phyloP scores from a whole-genome alignment of 176 grass and related monocot genomes.

The Leersia perrieri region DNA sequence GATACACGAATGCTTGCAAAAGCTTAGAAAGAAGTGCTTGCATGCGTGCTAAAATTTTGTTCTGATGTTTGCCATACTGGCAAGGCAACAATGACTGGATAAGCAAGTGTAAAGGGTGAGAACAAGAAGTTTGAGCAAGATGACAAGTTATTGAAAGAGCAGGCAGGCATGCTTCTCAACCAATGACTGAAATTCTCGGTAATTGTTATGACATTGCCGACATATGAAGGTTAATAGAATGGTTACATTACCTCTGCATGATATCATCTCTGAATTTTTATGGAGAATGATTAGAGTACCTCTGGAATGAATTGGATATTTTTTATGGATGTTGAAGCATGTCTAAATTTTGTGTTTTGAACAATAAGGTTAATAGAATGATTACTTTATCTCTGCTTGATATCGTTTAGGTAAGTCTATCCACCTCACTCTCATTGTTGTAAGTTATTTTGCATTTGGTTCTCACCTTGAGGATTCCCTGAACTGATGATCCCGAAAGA shows the following conservation, averaged over 20 bases:
- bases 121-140: background rate
- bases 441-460: background rate
- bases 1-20: background rate
- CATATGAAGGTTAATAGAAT: background rate
- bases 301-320: background rate
- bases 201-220: background rate
- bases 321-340: background rate
- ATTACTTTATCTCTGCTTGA: background rate
- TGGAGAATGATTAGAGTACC: background rate
- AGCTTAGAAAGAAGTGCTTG: background rate
- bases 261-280: background rate
- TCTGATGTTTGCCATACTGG: constrained; percentile 16
- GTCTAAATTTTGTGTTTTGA: background rate
- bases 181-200: background rate
- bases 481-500: constrained; percentile 13
- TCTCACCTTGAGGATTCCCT: background rate
- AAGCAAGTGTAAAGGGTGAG: background rate
- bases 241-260: background rate
- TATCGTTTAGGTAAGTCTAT: background rate
- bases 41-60: background rate
- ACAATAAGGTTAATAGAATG: background rate
- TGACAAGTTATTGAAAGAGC: background rate
- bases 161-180: background rate
- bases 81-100: constrained; percentile 17
- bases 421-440: background rate